Evolutionary conservation across 495 filamentous ascomycete species (phyloP).

Genomic region (Aspergillus hancockii): DNA sequence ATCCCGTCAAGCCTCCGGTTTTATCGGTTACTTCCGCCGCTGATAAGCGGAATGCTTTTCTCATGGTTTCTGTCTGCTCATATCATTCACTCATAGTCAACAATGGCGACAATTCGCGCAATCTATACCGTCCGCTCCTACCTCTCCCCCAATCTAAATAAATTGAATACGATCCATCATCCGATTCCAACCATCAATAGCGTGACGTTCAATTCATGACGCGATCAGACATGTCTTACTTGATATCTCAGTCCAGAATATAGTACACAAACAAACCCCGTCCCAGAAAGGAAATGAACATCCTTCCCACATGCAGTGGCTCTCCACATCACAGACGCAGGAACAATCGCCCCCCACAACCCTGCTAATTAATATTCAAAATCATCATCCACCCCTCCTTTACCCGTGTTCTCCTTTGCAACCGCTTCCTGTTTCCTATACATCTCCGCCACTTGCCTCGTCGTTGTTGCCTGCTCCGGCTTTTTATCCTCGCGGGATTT

Average conservation of each 20-base stretch:
- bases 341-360: too few relatives aligned
- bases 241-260: not conserved
- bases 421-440: slow-evolving; percentile 93
- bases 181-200: not conserved
- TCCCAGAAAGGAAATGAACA: not conserved
- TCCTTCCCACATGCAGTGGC: not conserved
- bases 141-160: not conserved
- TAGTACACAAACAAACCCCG: not conserved
- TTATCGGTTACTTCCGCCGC: not conserved
- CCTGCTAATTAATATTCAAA: slow-evolving; percentile 76
- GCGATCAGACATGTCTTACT: too few relatives aligned
- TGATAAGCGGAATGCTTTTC: not conserved
- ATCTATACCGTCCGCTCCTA: too few relatives aligned
- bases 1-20: not conserved
- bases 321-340: not conserved
- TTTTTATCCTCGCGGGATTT: slow-evolving; percentile 91
- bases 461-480: slow-evolving; percentile 83
- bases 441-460: slow-evolving; percentile 88
- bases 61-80: too few relatives aligned
- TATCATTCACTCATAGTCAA: too few relatives aligned
- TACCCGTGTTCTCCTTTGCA: slow-evolving; percentile 59
- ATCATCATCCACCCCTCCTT: slow-evolving; percentile 90
- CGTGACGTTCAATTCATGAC: too few relatives aligned
- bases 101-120: not conserved
- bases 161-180: not conserved